These are phyloP conservation scores for Cyberlindnera mycetangii DNA, from an alignment of 805 yeast species.

Conservation along the genomic window DNA sequence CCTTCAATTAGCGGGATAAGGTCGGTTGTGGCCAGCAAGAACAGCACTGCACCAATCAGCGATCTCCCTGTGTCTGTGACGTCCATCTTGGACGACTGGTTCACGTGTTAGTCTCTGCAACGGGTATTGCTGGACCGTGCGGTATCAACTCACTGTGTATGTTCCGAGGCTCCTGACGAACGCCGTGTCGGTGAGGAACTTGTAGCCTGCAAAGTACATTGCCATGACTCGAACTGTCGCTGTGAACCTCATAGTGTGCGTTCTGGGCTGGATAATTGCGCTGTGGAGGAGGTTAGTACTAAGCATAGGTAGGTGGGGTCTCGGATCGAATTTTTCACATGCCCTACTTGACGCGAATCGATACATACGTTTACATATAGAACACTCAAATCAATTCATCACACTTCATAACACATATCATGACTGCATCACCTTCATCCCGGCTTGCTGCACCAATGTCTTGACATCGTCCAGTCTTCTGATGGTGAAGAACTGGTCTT, in stretches of 20 bases:
- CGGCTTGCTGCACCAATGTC: conserved; percentile 15
- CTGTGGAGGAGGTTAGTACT: too few species aligned
- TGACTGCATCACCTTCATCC: conserved; percentile 8
- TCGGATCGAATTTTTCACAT: too few species aligned
- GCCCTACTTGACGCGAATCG: background rate
- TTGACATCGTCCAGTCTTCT: conserved; percentile 21
- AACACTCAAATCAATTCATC: background rate
- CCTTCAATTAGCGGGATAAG: conserved; percentile 11
- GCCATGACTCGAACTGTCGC: conserved; percentile 1
- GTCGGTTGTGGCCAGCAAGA: conserved; percentile 7
- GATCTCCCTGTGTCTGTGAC: conserved; percentile 5
- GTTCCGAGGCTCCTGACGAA: background rate
- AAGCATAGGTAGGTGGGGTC: too few species aligned
- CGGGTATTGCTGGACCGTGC: too few species aligned
- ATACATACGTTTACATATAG: background rate
- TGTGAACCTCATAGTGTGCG: conserved; percentile 1
- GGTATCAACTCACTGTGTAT: conserved; percentile 10
- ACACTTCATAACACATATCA: too few species aligned
- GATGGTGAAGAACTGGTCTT: conserved; percentile 16
- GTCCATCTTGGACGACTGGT: conserved; percentile 1
- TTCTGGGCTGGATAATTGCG: too few species aligned
- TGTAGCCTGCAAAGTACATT: conserved; percentile 5
- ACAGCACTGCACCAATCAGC: background rate
- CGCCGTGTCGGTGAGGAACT: conserved; percentile 6
- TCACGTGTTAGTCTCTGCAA: too few species aligned